Conservation (phyloP, 2,329 filamentous ascomycete species). For the Exutisphaerella laricina region DNA sequence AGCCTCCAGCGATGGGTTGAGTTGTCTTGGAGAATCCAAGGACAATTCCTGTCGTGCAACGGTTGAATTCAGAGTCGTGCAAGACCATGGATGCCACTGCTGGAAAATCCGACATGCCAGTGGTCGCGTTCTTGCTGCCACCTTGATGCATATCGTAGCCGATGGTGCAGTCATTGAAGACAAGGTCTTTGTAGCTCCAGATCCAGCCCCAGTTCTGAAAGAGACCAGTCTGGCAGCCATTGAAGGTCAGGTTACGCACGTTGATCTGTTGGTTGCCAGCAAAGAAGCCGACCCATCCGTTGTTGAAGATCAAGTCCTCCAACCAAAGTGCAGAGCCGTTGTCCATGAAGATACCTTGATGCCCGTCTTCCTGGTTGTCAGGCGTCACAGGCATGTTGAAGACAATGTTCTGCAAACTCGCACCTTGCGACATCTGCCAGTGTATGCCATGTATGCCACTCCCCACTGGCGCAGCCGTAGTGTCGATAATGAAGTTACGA, state of each 20-base stretch:
- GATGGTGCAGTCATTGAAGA: constrained; percentile 52
- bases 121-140: no score
- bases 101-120: no score
- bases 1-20: constrained; percentile 65
- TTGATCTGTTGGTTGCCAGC: constrained; percentile 86
- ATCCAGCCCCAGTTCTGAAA: constrained; percentile 92
- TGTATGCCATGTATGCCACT: constrained; percentile 50
- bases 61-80: constrained; percentile 69
- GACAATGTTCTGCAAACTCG: constrained; percentile 54
- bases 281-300: constrained; percentile 71
- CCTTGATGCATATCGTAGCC: constrained; percentile 68
- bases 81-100: constrained; percentile 78
- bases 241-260: constrained; percentile 75
- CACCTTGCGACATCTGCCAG: constrained; percentile 63
- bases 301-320: constrained; percentile 76
- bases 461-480: constrained; percentile 28
- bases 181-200: constrained; percentile 72
- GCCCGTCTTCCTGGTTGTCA: constrained; percentile 35
- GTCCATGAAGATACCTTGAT: constrained; percentile 58
- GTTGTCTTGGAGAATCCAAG: constrained; percentile 62
- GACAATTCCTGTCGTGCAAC: constrained; percentile 68
- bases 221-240: constrained; percentile 73
- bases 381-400: constrained; percentile 43
- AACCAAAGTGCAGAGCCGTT: constrained; percentile 69
- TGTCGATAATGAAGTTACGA: constrained; percentile 53